Base-by-base conservation (phyloP, 2,329 filamentous ascomycete genomes). In the Karstenula rhodostoma region DNA sequence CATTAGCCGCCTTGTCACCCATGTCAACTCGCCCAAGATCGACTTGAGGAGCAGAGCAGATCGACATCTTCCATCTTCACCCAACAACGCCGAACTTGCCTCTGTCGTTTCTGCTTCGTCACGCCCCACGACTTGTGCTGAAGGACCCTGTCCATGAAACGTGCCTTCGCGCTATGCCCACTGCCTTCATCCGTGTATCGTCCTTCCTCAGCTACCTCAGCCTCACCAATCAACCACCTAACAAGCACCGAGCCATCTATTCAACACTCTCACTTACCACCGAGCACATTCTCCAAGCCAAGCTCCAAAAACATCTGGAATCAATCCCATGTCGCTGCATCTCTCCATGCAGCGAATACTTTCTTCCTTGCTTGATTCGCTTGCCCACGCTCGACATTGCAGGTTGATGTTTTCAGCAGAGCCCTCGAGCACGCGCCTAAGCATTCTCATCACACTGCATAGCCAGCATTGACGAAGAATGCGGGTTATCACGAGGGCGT, bases 361-460 rank as follows among this genome's bases (percentile, higher is more conserved):
- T 40, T 35, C 27, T 35, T 22, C n/a, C 47, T 22, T 35, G 10
- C 37, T 8, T n/a, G 15, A n/a, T n/a, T n/a, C n/a, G 37, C 15
- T 19, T 9, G 29, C 27, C 42, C 13, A 19, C 15, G 12, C 27
- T 23, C 17, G 15, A 47, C 17, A 9, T 35, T 48, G n/a, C 43
- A 46, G 8, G 4, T 47, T 40, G 23, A 47, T 13, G 10, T 27
- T 27, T 22, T 8, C 19, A 44, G 9, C 7, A 22, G 12, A 15
- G n/a, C 10, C 4, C 29, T 43, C 19, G 13, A 48, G 42, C 44
- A 29, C 44, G 22, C 51, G 37, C 47, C 43, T 46, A 33, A 3
- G 5, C 42, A 15, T 5, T 25, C 25, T 13, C 43, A 53, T 58
- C 57, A 58, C 56, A 54, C 51, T 59, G 51, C 57, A 56, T 56